Evolutionary conservation across 1,139 yeast genomes (phyloP).

Genomic region (Yamadazyma siamensis): DNA sequence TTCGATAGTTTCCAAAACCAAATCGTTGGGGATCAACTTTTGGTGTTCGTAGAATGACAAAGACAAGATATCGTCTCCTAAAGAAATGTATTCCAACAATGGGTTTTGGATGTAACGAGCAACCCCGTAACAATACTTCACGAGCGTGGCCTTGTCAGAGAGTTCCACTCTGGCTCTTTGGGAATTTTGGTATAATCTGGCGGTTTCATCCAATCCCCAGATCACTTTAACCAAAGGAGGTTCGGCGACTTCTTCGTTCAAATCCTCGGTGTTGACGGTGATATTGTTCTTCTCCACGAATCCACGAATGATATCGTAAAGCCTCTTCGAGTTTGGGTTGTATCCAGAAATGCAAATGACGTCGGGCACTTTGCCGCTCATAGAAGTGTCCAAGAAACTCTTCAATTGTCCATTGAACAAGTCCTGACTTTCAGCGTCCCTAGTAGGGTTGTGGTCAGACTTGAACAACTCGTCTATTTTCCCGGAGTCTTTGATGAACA

Average conservation of each 20-base stretch:
- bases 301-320: constrained; percentile 55
- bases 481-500: constrained; percentile 75
- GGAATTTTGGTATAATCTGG: constrained; percentile 82
- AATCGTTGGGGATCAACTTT: constrained; percentile 62
- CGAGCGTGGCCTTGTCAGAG: constrained; percentile 80
- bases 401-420: constrained; percentile 52
- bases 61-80: constrained; percentile 71
- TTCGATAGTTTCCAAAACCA: constrained; percentile 65
- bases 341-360: constrained; percentile 89
- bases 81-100: constrained; percentile 77
- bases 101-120: constrained; percentile 94
- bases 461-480: constrained; percentile 73
- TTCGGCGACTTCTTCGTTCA: constrained; percentile 27
- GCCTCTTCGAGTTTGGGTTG: constrained; percentile 65
- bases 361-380: constrained; percentile 58
- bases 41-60: constrained; percentile 77
- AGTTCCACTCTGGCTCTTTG: constrained; percentile 73
- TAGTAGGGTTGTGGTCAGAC: constrained; percentile 73
- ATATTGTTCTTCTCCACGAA: constrained; percentile 58
- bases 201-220: constrained; percentile 93
- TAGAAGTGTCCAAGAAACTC: constrained; percentile 38
- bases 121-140: constrained; percentile 83
- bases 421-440: constrained; percentile 47
- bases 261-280: constrained; percentile 50
- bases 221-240: constrained; percentile 55